Evolutionary conservation across 352 stramenopile genomes (phyloP).

Genomic region (Stramenopiles sp.): DNA sequence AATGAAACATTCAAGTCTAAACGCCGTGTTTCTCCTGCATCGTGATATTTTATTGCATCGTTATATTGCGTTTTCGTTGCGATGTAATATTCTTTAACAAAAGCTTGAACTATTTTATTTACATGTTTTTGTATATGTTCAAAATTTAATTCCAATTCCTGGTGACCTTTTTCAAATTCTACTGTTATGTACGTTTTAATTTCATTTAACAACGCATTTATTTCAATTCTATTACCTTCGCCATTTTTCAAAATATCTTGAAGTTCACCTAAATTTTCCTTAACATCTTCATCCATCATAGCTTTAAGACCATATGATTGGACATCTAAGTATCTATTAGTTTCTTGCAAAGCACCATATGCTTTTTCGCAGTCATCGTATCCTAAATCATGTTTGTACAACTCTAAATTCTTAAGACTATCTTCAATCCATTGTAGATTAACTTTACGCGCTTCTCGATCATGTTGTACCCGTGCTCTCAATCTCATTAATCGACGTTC

Average conservation of each 20-base stretch:
- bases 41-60: background rate
- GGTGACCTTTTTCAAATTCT: background rate
- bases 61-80: background rate
- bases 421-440: background rate
- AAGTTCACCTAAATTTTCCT: background rate
- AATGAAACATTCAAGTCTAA: background rate
- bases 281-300: background rate
- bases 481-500: background rate
- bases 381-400: background rate
- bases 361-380: background rate
- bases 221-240: background rate
- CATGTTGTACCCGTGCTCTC: background rate
- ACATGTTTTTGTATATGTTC: background rate
- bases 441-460: background rate
- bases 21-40: background rate
- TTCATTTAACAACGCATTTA: background rate
- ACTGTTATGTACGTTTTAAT: background rate
- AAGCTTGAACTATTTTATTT: background rate
- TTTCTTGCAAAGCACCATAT: background rate
- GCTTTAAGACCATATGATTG: background rate
- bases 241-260: background rate
- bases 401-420: background rate
- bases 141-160: background rate
- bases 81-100: background rate
- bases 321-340: background rate